Base-by-base conservation (phyloP, 495 filamentous ascomycete genomes). In the Podospora sp. region DNA sequence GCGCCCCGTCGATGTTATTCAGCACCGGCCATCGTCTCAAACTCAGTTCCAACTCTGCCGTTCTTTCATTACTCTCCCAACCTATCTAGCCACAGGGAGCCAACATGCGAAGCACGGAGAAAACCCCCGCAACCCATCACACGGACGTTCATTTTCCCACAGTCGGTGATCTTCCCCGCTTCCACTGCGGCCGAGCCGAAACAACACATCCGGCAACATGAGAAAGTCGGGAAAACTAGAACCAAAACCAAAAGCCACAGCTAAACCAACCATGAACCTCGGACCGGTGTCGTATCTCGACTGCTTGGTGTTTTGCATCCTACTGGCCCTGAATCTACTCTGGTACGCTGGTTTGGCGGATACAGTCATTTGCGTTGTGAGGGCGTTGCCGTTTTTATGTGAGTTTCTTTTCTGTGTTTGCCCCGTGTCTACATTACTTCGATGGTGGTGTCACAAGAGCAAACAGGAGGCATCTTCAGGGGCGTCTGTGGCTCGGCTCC, bases 301-400 rank as follows among this genome's bases (percentile, higher is more conserved):
- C 75, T 91, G 90, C 77, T 26, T 87, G 50, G 84, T 87, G 21
- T 93, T 92, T 71, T 81, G 90, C 61, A 24, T 85, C 27, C 87
- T 90, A 68, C 79, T 92, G 5, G 75, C 84, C 0, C 89, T 89
- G 11, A 87, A 92, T 72, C 73, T 93, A 22, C 75, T 93, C 11
- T 77, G 86, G 66, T 84, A 86, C 49, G 86, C 87, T 50, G 87
- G 88, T 6, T 61, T 89, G 14, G 70, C 85, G 40, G 75, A 78
- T 53, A 87, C 88, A 16, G 71, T 83, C n/a, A 66, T 73, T 62
- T 90, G 86, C 69, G 83, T 82, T 24, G 20, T 90, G 21, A 75
- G 78, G 68, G 87, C 87, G n/a, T 76, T 92, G 27, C 91, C 91
- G 24, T 92, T 92, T 71, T 77, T 93, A 29, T 68, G 91, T 93